Evolutionary conservation across 441 rosid species (phyloP).

Genomic region (Pelargonium australe): DNA sequence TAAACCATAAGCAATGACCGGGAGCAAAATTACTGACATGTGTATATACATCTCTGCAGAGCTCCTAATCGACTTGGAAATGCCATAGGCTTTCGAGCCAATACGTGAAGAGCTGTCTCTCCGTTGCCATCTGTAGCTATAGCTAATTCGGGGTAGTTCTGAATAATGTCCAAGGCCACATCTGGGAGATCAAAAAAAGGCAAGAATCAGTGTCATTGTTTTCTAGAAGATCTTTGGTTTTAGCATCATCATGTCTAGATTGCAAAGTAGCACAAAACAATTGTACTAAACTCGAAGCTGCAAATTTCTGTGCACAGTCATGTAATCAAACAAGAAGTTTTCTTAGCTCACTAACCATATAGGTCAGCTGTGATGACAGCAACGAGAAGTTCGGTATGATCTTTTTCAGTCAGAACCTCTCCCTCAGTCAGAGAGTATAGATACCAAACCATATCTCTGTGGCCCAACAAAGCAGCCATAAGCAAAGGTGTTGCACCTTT

Average conservation of each 20-base stretch:
- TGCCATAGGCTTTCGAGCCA: constrained; percentile 36
- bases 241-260: too few relatives aligned
- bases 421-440: constrained; percentile 28
- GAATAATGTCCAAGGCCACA: constrained; percentile 29
- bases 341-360: constrained; percentile 22
- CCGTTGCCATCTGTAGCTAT: constrained; percentile 30
- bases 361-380: constrained; percentile 31
- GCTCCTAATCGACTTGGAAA: constrained; percentile 26
- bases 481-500: constrained; percentile 31
- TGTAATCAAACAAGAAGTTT: too few relatives aligned
- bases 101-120: constrained; percentile 42
- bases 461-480: constrained; percentile 38
- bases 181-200: constrained; percentile 12
- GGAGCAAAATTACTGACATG: constrained; percentile 25
- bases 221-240: too few relatives aligned
- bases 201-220: too few relatives aligned
- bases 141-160: constrained; percentile 27
- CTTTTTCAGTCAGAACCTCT: constrained; percentile 27
- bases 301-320: too few relatives aligned
- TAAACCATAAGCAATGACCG: not conserved
- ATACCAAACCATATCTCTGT: constrained; percentile 38
- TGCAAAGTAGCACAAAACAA: too few relatives aligned
- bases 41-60: constrained; percentile 27
- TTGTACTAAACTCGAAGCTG: too few relatives aligned
- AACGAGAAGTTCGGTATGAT: constrained; percentile 27